Conservation (phyloP, 192 early-diverging fungal species). For the Glomus cerebriforme region DNA sequence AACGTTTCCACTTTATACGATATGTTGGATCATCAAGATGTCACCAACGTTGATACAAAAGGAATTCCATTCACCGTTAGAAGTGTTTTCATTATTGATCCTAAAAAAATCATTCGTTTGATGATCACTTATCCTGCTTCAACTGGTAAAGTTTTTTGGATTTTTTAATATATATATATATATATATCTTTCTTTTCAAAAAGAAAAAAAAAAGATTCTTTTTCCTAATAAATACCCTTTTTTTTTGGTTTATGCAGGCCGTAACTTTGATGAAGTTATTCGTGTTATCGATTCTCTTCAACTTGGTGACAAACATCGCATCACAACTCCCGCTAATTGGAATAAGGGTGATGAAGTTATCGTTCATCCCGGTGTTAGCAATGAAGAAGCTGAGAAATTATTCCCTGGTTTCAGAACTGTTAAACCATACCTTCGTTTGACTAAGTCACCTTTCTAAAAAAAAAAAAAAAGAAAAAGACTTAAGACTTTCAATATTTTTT, state of each 20-base stretch:
- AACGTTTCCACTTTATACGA: constrained; percentile 89
- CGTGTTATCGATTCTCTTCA: constrained; percentile 93
- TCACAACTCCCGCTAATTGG: constrained; percentile 97
- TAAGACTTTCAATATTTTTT: constrained; percentile 14
- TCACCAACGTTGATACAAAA: constrained; percentile 82
- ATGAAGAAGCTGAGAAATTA: constrained; percentile 79
- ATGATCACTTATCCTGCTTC: constrained; percentile 94
- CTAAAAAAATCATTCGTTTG: constrained; percentile 85
- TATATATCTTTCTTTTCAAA: neutral
- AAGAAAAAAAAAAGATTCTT: too few species aligned
- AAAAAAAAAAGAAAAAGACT: neutral
- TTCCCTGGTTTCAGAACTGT: constrained; percentile 83
- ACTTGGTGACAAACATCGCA: constrained; percentile 81
- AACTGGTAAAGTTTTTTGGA: constrained; percentile 43
- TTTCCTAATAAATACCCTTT: neutral
- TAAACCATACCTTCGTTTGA: constrained; percentile 84
- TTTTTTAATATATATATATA: neutral
- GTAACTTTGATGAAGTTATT: constrained; percentile 98
- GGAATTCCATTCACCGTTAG: constrained; percentile 96
- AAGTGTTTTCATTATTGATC: constrained; percentile 94
- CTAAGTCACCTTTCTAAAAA: constrained; percentile 46
- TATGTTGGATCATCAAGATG: constrained; percentile 96
- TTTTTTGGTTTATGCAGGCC: constrained; percentile 48
- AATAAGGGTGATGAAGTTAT: constrained; percentile 85
- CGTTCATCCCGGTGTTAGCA: constrained; percentile 80